Conservation (phyloP, 2,329 filamentous ascomycete species). For the Sporothrix sp. region DNA sequence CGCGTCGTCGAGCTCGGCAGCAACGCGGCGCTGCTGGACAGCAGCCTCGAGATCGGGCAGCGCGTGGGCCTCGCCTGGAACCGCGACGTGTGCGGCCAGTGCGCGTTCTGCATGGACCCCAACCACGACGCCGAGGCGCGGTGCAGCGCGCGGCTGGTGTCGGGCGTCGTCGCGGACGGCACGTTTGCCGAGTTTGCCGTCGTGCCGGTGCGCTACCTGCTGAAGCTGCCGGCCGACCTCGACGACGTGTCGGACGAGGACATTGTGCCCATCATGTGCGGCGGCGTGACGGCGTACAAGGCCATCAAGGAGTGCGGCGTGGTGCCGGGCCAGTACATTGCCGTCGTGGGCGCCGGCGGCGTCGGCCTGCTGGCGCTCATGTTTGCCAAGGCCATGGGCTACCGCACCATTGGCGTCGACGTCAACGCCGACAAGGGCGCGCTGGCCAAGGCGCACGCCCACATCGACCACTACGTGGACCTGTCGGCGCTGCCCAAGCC, state of each 20-base stretch:
- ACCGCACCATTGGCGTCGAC: constrained; percentile 31
- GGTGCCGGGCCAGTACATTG: constrained; percentile 28
- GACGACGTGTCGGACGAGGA: constrained; percentile 26
- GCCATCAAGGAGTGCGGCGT: constrained; percentile 27
- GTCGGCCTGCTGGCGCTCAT: constrained; percentile 31
- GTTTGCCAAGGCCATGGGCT: constrained; percentile 34
- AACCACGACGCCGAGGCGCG: constrained; percentile 27
- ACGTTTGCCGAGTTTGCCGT: constrained; percentile 32
- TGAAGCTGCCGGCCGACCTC: constrained; percentile 23
- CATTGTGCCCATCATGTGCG: constrained; percentile 33
- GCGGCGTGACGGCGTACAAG: constrained; percentile 35
- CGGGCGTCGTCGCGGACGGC: constrained; percentile 27
- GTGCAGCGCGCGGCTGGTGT: constrained; percentile 27
- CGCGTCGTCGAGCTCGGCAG: constrained; percentile 29
- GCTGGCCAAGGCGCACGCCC: constrained; percentile 19
- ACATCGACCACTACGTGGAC: constrained; percentile 32
- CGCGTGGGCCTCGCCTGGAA: constrained; percentile 32
- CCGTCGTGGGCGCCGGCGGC: constrained; percentile 30
- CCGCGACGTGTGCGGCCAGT: constrained; percentile 28
- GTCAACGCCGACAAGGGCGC: constrained; percentile 24
- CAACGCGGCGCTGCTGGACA: constrained; percentile 21
- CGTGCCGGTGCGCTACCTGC: constrained; percentile 27
- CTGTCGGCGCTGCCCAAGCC: constrained; percentile 15
- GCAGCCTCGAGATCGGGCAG: constrained; percentile 23
- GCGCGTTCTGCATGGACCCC: constrained; percentile 22